Evolutionary conservation across 176 grass and related monocot genomes (phyloP).

Genomic region (Aechmea fasciata): DNA sequence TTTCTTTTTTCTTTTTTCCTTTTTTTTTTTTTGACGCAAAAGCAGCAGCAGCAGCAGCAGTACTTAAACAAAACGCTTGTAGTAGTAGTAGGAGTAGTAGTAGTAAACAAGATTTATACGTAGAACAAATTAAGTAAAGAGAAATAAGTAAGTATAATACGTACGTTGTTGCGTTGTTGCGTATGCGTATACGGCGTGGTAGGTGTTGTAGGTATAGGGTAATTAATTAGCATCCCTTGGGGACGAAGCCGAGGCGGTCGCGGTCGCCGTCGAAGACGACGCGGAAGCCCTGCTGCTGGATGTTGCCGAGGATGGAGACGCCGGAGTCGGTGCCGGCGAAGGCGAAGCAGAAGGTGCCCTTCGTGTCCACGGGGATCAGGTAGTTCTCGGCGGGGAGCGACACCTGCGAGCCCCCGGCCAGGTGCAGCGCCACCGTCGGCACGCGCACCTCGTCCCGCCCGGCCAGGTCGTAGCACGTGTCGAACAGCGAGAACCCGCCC

Average conservation of each 20-base stretch:
- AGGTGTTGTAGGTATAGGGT: neutral
- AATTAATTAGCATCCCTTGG: constrained; percentile 35
- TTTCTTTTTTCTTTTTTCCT: too few relatives aligned
- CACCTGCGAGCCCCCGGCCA: constrained; percentile 45
- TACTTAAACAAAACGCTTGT: too few relatives aligned
- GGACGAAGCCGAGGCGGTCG: constrained; percentile 45
- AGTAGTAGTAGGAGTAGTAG: too few relatives aligned
- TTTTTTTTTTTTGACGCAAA: too few relatives aligned
- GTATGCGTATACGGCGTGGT: too few relatives aligned
- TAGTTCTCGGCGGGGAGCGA: constrained; percentile 88
- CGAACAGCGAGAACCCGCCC: constrained; percentile 84
- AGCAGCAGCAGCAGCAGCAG: too few relatives aligned
- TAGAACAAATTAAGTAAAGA: too few relatives aligned
- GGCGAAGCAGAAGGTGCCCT: constrained; percentile 89
- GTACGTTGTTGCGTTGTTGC: too few relatives aligned
- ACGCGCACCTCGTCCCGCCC: constrained; percentile 78
- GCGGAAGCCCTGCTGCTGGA: constrained; percentile 89
- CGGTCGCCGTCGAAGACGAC: constrained; percentile 74
- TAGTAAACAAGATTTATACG: too few relatives aligned
- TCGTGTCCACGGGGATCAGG: constrained; percentile 84
- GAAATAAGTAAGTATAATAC: too few relatives aligned
- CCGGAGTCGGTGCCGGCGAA: constrained; percentile 86
- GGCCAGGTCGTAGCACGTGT: constrained; percentile 92
- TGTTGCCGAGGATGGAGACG: constrained; percentile 89
- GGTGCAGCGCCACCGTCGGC: constrained; percentile 80